These are phyloP conservation scores for Russula foetens DNA, from an alignment of 768 basidiomycete species.

Conservation along the genomic window DNA sequence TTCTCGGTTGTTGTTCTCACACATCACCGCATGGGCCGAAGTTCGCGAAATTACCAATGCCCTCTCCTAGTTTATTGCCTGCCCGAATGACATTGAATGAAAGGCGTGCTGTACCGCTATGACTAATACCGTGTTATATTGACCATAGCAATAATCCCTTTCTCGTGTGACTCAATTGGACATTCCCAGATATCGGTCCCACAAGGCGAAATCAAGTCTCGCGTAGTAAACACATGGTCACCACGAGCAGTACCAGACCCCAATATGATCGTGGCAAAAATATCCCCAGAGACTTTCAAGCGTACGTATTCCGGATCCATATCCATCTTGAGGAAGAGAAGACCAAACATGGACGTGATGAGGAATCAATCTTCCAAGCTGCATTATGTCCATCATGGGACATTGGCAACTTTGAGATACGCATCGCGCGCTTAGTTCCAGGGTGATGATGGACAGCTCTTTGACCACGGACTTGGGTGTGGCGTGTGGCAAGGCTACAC, in stretches of 20 bases:
- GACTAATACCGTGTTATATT: not conserved
- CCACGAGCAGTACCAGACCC: not conserved
- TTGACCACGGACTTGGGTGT: conserved; percentile 3
- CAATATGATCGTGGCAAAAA: not conserved
- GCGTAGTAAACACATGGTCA: not conserved
- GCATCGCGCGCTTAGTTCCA: not conserved
- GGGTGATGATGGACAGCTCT: not conserved
- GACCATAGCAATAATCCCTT: not conserved
- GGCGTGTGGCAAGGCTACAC: too few species aligned
- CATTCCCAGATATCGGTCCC: not conserved
- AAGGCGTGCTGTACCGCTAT: too few species aligned
- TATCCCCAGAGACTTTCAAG: not conserved
- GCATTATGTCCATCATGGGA: not conserved
- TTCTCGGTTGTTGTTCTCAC: too few species aligned
- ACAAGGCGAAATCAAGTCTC: not conserved
- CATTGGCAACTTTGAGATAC: not conserved
- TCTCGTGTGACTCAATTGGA: not conserved
- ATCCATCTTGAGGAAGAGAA: not conserved
- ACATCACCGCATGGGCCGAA: not conserved
- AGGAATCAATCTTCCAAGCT: not conserved
- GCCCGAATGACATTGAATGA: too few species aligned
- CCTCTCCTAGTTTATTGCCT: too few species aligned
- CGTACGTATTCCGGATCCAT: conserved; percentile 4
- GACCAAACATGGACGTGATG: not conserved
- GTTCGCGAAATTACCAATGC: not conserved